Evolutionary conservation across 148 eudicot species (phyloP), one percentile per base, ranked within the genome.

Genomic region (Limonium bicolor): DNA sequence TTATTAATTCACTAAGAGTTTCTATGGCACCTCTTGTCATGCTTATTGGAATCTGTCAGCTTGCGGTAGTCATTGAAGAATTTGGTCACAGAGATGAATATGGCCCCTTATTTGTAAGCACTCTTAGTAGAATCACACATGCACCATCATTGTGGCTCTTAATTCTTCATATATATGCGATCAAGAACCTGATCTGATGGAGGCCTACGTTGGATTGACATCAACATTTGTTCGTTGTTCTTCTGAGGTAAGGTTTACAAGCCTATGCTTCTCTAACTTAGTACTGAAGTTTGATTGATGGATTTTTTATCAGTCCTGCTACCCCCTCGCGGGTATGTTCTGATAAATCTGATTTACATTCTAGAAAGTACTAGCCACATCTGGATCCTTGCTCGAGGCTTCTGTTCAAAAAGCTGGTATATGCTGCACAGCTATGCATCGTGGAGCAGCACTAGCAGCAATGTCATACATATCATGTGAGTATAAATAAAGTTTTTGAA

Each of bases 391-490:
- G 37, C 65, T 90, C 54, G 93, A 90, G 73, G 67, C 65, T 36
- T 80, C 99, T 41, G 53, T 90, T 36, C 99, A 90, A 64, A 90
- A 90, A 64, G 95, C 95, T 32, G 84, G 87, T 45, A 84, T 90
- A 61, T 90, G 93, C 46, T 78, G 87, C 64, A 90, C 95, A 20
- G 95, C 99, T 59, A 80, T 90, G 95, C 99, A 90, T 64, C 95
- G 99, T 46, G 99, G 95, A 69, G 99, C 95, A 53, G 95, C 99
- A 64, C 72, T 90, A 39, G 73, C 95, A 40, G 99, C 99, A 54
- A 80, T 90, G 99, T 74, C 99, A 20, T 90, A 68, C 73, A 71
- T 90, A 61, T 80, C 93, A 1, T 72, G 99, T 90, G 67, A 75
- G 93, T 47, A 35, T 55, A 14, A 18, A 39, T 18, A 39, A 13